A percentile compares a stretch with the other conserved stretches of the same genome.
phyloP scores from a whole-genome alignment of 805 yeast genomes.

The Saturnispora besseyi region DNA sequence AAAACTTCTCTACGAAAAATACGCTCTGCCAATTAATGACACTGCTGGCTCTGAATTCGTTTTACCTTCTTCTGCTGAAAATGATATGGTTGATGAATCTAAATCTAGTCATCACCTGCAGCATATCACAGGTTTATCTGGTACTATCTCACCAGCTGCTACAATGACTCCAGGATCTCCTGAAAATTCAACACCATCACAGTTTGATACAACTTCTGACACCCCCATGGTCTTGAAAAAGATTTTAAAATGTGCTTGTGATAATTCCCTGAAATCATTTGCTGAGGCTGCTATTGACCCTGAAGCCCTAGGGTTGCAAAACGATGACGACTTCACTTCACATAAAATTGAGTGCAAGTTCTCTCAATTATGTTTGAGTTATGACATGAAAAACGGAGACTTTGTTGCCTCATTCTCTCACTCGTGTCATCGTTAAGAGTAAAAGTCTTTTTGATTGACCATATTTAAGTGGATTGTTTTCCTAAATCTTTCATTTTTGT shows the following conservation, averaged over 20 bases:
- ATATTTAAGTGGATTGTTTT: not conserved
- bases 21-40: conserved; percentile 23
- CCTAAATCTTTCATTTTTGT: not conserved
- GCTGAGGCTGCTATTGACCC: conserved; percentile 19
- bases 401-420: conserved; percentile 25
- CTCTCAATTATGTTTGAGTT: conserved; percentile 22
- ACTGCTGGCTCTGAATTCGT: conserved; percentile 25
- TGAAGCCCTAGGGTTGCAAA: conserved; percentile 14
- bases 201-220: not conserved
- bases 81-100: conserved; percentile 7
- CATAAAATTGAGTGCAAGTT: conserved; percentile 17
- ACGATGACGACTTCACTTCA: conserved; percentile 4
- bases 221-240: conserved; percentile 8
- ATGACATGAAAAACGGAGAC: conserved; percentile 21
- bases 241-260: conserved; percentile 17
- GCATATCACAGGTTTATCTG: not conserved
- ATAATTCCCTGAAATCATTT: conserved; percentile 12
- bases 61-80: conserved; percentile 12
- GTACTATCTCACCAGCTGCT: conserved; percentile 8
- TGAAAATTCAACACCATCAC: conserved; percentile 1
- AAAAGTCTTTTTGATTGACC: not conserved
- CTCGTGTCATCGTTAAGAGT: conserved; percentile 18
- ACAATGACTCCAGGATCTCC: conserved; percentile 5
- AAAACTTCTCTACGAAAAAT: conserved; percentile 22
- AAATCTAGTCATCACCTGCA: not conserved